Percentiles rank a stretch among this genome's conserved stretches.
These are phyloP conservation scores for Pestalotiopsis sp. DNA, from an alignment of 2,329 filamentous ascomycete species.

Conservation along the genomic window DNA sequence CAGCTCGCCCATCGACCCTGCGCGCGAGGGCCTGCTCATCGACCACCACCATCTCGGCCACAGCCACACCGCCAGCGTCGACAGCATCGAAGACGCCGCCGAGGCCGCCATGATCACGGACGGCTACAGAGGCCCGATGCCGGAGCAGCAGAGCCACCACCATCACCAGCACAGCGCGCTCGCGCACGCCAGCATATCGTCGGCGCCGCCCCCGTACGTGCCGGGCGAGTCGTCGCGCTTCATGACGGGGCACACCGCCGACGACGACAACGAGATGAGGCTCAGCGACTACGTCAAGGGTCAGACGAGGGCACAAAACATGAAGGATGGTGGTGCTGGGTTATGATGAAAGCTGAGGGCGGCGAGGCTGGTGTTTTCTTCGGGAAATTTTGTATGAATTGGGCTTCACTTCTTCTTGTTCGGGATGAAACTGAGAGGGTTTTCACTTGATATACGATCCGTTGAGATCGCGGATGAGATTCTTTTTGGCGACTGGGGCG, in stretches of 20 bases:
- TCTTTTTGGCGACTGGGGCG: background rate
- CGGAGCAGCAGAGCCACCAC: background rate
- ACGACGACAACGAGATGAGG: conserved; percentile 38
- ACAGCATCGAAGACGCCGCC: conserved; percentile 22
- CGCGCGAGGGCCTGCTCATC: conserved; percentile 20
- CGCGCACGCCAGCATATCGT: conserved; percentile 19
- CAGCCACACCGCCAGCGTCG: background rate
- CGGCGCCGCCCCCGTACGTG: conserved; percentile 35
- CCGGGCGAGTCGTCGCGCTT: conserved; percentile 28
- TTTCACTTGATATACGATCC: background rate
- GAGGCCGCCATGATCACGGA: conserved; percentile 34
- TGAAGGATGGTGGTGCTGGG: conserved; percentile 31
- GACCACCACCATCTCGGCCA: conserved; percentile 9
- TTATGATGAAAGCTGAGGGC: background rate
- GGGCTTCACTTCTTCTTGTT: conserved; percentile 62
- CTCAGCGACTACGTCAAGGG: conserved; percentile 41
- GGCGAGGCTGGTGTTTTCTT: conserved; percentile 2
- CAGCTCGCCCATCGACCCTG: conserved; percentile 3
- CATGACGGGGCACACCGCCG: conserved; percentile 34
- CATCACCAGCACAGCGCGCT: background rate
- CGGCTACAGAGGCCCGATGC: conserved; percentile 26
- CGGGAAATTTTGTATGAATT: conserved; percentile 67
- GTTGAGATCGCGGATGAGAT: background rate
- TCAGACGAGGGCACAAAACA: conserved; percentile 37
- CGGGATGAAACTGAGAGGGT: background rate